Evolutionary conservation across 225 moss, liverwort and hornwort species (phyloP), one percentile per base, ranked within the genome.

Genomic region (Pseudoscleropodium purum): DNA sequence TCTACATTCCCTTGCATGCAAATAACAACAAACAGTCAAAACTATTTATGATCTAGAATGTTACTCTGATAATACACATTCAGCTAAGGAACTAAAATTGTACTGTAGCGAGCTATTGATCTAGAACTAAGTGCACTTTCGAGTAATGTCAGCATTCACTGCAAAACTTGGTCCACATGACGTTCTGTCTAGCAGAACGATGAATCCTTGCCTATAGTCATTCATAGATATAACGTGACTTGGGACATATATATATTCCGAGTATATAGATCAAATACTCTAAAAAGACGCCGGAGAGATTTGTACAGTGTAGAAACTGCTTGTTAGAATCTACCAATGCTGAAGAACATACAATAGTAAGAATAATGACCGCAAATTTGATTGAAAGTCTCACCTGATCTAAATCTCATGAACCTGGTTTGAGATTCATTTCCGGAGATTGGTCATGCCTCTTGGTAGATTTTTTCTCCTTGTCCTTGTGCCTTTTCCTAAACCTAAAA

Each of bases 401-500:
- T 85, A 91, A 60, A 80, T 39, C 75, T 90, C 88, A 90, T 60
- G 62, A 89, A 87, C 77, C 78, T 77, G 79, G 76, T 81, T 88
- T 57, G 36, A 86, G 81, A 83, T 91, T 82, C 77, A 57, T 84
- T n/a, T 51, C 86, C n/a, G 26, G 57, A 89, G 83, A 69, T 87
- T 51, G 73, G 60, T 41, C 88, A 89, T 57, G 81, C 59, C 77
- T 76, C 91, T 86, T 88, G 66, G 69, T 80, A n/a, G 83, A 52
- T 84, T 89, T 91, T 36, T 79, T 85, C 84, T 88, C 89, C 89
- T 90, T 92, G 69, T 88, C 91, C 84, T 88, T 93, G 0, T 37
- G 89, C 93, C 84, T 82, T 75, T 67, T 93, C 51, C 90, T 88
- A 60, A 92, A 91, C 87, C 73, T 89, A 66, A 93, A 90, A 66